Percentiles rank a stretch among this genome's conserved stretches.
phyloP scores from a whole-genome alignment of 495 filamentous ascomycete species.

The Usnea hakonensis region DNA sequence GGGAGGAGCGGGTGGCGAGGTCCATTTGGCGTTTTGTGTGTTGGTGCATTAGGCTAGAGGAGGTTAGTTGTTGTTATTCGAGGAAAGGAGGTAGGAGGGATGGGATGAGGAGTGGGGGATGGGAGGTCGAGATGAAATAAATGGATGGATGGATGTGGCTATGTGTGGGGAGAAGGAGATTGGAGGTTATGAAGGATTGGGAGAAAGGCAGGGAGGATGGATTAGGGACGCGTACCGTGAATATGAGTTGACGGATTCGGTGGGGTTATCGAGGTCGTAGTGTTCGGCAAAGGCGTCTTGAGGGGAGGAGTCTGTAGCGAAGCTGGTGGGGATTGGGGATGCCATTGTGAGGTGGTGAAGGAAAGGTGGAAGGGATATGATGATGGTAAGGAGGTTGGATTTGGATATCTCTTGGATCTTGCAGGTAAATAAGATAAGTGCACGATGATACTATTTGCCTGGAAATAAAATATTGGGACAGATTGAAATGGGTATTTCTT shows the following conservation, averaged over 20 bases:
- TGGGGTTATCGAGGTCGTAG: slow-evolving; percentile 16
- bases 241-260: slow-evolving; percentile 9
- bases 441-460: too few relatives aligned
- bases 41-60: slow-evolving; percentile 18
- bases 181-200: background rate
- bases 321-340: slow-evolving; percentile 14
- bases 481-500: too few relatives aligned
- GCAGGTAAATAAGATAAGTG: too few relatives aligned
- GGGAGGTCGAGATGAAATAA: too few relatives aligned
- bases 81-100: background rate
- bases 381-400: background rate
- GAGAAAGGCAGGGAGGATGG: background rate
- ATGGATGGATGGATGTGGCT: background rate
- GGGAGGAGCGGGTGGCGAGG: slow-evolving; percentile 10
- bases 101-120: background rate
- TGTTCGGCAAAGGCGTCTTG: slow-evolving; percentile 14
- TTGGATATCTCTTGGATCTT: too few relatives aligned
- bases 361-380: background rate
- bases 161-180: background rate
- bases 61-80: background rate
- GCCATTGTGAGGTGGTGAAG: slow-evolving; percentile 6
- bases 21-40: slow-evolving; percentile 27
- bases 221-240: slow-evolving; percentile 9
- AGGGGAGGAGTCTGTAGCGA: background rate
- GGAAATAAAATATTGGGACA: too few relatives aligned